Percentiles rank a stretch among this genome's conserved stretches.
These are phyloP conservation scores for Macrophomina tecta DNA, from an alignment of 2,329 filamentous ascomycete species.

Conservation along the genomic window DNA sequence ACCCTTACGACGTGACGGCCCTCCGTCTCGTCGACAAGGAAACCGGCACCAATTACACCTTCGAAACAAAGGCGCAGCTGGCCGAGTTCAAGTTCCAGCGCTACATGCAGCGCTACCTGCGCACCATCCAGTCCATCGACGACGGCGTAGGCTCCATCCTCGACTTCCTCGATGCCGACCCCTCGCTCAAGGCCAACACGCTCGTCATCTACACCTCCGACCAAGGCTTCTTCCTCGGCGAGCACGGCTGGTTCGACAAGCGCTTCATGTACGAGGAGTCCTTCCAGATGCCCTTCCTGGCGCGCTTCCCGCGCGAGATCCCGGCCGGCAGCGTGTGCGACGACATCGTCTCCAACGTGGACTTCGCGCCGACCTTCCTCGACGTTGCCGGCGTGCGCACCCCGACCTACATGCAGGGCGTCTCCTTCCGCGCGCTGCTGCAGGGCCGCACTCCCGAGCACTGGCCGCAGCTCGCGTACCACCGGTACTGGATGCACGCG, in stretches of 20 bases:
- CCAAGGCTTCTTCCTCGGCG: slow-evolving; percentile 63
- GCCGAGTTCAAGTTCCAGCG: slow-evolving; percentile 63
- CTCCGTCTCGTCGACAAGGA: slow-evolving; percentile 54
- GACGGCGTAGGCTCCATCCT: slow-evolving; percentile 60
- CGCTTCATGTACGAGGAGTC: slow-evolving; percentile 64
- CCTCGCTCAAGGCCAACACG: slow-evolving; percentile 52
- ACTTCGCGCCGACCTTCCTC: slow-evolving; percentile 60
- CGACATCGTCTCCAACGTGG: slow-evolving; percentile 61
- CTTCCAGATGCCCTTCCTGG: slow-evolving; percentile 63
- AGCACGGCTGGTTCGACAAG: slow-evolving; percentile 65
- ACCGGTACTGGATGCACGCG: slow-evolving; percentile 64
- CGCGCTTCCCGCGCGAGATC: slow-evolving; percentile 55
- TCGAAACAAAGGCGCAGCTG: slow-evolving; percentile 50
- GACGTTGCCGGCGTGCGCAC: slow-evolving; percentile 56
- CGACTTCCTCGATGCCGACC: slow-evolving; percentile 52
- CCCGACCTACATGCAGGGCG: slow-evolving; percentile 61
- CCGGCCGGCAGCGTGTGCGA: slow-evolving; percentile 47
- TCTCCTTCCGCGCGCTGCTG: slow-evolving; percentile 50
- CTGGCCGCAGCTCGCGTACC: slow-evolving; percentile 61
- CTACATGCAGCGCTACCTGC: slow-evolving; percentile 63
- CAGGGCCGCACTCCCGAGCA: slow-evolving; percentile 46
- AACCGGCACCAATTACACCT: slow-evolving; percentile 54
- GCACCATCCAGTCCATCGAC: slow-evolving; percentile 59
- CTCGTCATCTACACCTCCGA: slow-evolving; percentile 62
- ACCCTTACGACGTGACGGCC: slow-evolving; percentile 40